Percentiles rank a stretch among this genome's conserved stretches.
phyloP scores from a whole-genome alignment of 2,329 filamentous ascomycete species.

The Fusarium dlaminii region DNA sequence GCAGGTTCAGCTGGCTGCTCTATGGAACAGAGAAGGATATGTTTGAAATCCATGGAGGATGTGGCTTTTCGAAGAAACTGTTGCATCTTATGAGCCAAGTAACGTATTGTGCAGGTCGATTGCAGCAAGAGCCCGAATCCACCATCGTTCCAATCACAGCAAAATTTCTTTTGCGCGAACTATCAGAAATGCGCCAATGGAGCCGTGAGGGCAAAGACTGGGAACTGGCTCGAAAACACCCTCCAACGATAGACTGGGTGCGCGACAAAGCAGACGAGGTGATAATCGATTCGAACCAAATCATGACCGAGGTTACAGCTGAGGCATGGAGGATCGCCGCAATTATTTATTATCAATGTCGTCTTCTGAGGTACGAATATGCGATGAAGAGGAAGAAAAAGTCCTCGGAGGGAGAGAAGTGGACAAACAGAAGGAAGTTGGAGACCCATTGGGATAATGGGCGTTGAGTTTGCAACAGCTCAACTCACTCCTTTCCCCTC shows the following conservation, averaged over 20 bases:
- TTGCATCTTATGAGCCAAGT: slow-evolving; percentile 51
- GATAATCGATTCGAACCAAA: slow-evolving; percentile 40
- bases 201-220: slow-evolving; percentile 44
- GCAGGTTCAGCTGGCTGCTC: slow-evolving; percentile 52
- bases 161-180: slow-evolving; percentile 39
- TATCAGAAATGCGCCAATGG: slow-evolving; percentile 50
- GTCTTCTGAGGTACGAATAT: slow-evolving; percentile 47
- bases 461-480: neutral
- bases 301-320: slow-evolving; percentile 54
- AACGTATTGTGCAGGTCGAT: slow-evolving; percentile 49
- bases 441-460: neutral
- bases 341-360: slow-evolving; percentile 52
- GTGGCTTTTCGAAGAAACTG: slow-evolving; percentile 53
- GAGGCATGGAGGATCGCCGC: slow-evolving; percentile 54
- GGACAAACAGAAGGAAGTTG: neutral
- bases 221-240: slow-evolving; percentile 25
- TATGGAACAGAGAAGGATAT: slow-evolving; percentile 49
- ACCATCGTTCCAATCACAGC: slow-evolving; percentile 46
- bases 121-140: slow-evolving; percentile 47
- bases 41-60: slow-evolving; percentile 53
- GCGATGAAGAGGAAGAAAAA: neutral
- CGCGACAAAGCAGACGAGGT: slow-evolving; percentile 34
- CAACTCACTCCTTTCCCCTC: neutral
- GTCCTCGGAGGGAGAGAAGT: neutral
- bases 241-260: slow-evolving; percentile 45